Conservation (phyloP, 2,329 filamentous ascomycete species). For the Colletotrichum salicis region DNA sequence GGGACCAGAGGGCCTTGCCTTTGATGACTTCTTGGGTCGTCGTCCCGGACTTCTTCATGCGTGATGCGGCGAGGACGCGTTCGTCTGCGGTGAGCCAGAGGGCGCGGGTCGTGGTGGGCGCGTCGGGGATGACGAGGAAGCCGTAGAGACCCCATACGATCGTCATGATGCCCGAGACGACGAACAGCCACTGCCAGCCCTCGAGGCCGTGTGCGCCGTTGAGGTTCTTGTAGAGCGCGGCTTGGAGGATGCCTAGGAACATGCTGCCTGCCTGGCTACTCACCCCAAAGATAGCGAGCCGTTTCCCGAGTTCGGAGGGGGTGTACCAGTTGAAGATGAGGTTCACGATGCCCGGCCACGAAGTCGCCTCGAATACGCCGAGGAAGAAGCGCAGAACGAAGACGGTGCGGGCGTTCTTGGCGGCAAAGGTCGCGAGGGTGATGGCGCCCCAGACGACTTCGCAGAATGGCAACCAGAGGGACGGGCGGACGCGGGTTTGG, state of each 20-base stretch:
- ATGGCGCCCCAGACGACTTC: conserved; percentile 40
- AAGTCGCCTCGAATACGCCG: conserved; percentile 51
- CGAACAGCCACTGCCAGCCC: conserved; percentile 68
- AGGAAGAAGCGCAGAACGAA: conserved; percentile 55
- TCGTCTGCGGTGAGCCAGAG: conserved; percentile 47
- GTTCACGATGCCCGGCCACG: conserved; percentile 53
- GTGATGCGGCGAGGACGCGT: conserved; percentile 43
- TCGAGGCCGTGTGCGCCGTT: conserved; percentile 59
- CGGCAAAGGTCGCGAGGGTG: conserved; percentile 1
- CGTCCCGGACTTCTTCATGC: conserved; percentile 38
- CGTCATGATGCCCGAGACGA: conserved; percentile 67
- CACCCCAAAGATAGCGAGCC: conserved; percentile 58
- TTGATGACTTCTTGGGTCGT: conserved; percentile 39
- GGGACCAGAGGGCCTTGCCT: conserved; percentile 39
- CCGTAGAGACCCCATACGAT: conserved; percentile 65
- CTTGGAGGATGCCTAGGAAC: conserved; percentile 67
- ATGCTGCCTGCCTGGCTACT: conserved; percentile 63
- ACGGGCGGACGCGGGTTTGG: conserved; percentile 53
- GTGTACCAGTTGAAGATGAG: conserved; percentile 58
- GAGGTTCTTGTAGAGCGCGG: conserved; percentile 62
- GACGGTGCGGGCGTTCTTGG: conserved; percentile 41
- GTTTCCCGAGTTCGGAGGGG: conserved; percentile 59
- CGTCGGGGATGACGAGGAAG: conserved; percentile 52
- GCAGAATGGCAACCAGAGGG: conserved; percentile 54
- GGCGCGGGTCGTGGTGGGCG: conserved; percentile 40